Base-by-base conservation (phyloP, 441 rosid species). In the Eruca vesicaria region DNA sequence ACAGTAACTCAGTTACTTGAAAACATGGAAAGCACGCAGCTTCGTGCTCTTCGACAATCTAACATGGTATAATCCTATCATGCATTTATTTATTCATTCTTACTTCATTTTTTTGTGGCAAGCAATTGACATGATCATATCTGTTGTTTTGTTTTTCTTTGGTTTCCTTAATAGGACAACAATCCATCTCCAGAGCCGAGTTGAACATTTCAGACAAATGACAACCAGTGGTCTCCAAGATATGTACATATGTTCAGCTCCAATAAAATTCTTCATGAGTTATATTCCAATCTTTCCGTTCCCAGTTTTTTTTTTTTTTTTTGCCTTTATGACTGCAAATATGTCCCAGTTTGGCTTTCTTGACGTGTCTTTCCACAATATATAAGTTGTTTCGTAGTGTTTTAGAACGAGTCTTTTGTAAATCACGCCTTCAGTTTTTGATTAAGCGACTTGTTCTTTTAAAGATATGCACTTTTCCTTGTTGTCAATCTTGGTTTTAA, bases 11-110 rank as follows among this genome's bases (percentile, higher is more conserved):
- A 73, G 14, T 68, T 78, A 68, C 81, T 73, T 62, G 81, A 78
- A 73, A 78, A 73, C 74, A 73, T 78, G 74, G 81, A 78, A 73
- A 78, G 36, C 74, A 67, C 81, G 1, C 81, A 78, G 62, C 78
- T 78, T 61, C 78, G 78, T 55, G 74, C 81, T 63, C 78, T 78
- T 78, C 74, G 81, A 61, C 71, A 72, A n/a, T 73, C 81, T 41
- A 38, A 67, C 14, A 74, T 78, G 69, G 69, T 78, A 72, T 16
- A 9, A 52, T 72, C 66, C 66, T 58, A 31, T 35, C 4, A 29
- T 28, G 32, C n/a, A 9, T 16, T 74, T 61, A 58, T 63, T 31
- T 61, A 58, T 63, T 31, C n/a, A 2, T 31, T 53, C 28, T 68
- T 60, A 45, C 36, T 6, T 32, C 11, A 58, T 48, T n/a, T 7